Conservation (phyloP, 2,329 filamentous ascomycete genomes). For the Lojkania enalia region DNA sequence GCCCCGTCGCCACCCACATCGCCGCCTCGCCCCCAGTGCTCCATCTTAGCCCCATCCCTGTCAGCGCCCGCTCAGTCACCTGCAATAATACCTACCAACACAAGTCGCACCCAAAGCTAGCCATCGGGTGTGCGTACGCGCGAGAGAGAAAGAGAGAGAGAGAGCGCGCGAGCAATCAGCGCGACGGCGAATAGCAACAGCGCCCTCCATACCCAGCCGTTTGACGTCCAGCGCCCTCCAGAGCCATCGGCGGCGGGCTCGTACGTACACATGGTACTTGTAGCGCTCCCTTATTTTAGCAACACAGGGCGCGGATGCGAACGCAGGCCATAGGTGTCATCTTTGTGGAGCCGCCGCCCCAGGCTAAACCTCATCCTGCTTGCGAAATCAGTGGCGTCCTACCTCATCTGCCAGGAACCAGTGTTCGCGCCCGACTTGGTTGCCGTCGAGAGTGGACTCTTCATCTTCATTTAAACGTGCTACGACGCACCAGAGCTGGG, state of each 20-base stretch:
- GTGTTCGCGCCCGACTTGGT: slow-evolving; percentile 20
- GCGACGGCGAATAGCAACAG: neutral
- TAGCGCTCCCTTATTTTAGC: too few species aligned
- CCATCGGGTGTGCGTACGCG: too few species aligned
- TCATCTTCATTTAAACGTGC: slow-evolving; percentile 10
- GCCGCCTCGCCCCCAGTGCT: too few species aligned
- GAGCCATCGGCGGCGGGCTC: too few species aligned
- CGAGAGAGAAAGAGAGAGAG: too few species aligned
- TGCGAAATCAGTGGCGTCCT: neutral
- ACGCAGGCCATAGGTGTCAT: too few species aligned
- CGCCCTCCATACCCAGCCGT: slow-evolving; percentile 4
- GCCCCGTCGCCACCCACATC: slow-evolving; percentile 29
- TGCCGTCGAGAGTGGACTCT: slow-evolving; percentile 14
- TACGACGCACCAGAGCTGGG: slow-evolving; percentile 4
- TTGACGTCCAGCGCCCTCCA: slow-evolving; percentile 5
- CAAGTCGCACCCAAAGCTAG: too few species aligned
- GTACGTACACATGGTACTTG: too few species aligned
- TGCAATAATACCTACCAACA: too few species aligned
- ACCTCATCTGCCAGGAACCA: slow-evolving; percentile 30
- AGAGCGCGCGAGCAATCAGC: neutral
- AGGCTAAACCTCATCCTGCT: neutral
- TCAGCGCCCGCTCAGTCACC: too few species aligned
- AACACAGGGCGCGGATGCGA: too few species aligned
- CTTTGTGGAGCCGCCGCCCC: slow-evolving; percentile 10
- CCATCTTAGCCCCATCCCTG: too few species aligned